Evolutionary conservation across 2,329 filamentous ascomycete genomes (phyloP).

Genomic region (Byssoonygena ceratinophila): DNA sequence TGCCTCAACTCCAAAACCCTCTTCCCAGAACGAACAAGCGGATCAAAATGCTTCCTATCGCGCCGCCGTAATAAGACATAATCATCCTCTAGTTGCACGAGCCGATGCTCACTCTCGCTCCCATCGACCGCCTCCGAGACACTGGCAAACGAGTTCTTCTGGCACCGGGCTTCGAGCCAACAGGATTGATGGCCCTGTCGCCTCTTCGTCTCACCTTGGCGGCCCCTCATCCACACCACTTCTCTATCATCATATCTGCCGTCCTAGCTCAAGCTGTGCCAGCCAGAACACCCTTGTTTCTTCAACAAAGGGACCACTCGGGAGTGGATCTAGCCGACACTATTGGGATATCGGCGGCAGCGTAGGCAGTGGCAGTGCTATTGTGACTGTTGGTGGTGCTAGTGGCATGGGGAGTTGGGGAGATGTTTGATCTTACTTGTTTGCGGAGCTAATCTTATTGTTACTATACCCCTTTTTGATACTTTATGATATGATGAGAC

Average conservation of each 20-base stretch:
- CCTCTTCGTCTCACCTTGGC: neutral
- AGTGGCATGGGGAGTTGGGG: constrained; percentile 69
- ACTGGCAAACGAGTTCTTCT: constrained; percentile 36
- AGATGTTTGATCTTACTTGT: constrained; percentile 49
- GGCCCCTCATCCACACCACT: constrained; percentile 24
- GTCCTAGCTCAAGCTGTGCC: constrained; percentile 59
- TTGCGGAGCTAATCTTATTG: neutral
- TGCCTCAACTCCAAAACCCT: constrained; percentile 34
- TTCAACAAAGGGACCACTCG: constrained; percentile 47
- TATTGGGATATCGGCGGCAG: constrained; percentile 88
- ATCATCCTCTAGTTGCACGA: constrained; percentile 72
- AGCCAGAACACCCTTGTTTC: constrained; percentile 58
- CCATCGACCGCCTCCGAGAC: constrained; percentile 23
- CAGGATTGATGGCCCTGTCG: neutral
- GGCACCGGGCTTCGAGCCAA: constrained; percentile 23
- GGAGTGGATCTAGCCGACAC: constrained; percentile 62
- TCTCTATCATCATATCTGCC: constrained; percentile 37
- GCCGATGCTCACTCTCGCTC: constrained; percentile 37
- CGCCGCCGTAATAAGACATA: constrained; percentile 72
- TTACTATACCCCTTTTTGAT: neutral
- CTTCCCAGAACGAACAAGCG: constrained; percentile 25
- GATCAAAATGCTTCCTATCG: constrained; percentile 59
- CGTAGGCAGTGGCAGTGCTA: constrained; percentile 62
- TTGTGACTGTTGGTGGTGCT: constrained; percentile 55
- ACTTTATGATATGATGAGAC: neutral